Base-by-base conservation (phyloP, 2,329 filamentous ascomycete species). In the Immersiporthe knoxdaviesiana region DNA sequence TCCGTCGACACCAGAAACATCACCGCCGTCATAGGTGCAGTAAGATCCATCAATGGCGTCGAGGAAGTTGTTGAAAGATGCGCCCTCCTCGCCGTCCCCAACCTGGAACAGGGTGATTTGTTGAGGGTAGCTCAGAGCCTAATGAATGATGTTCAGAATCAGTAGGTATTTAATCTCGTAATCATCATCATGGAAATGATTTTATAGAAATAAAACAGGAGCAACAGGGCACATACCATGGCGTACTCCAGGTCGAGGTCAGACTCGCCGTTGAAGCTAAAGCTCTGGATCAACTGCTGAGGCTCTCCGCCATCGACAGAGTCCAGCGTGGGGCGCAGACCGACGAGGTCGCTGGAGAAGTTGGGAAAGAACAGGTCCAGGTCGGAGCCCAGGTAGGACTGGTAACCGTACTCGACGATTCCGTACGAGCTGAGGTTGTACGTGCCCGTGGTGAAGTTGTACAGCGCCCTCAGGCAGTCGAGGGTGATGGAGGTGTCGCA, bases 11-110 rank as follows among this genome's bases (percentile, higher is more conserved):
- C 72, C 71, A 16, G 69, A 41, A n/a, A 71, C 68, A 3, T 78
- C 78, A 60, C 79, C 75, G 12, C 69, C 72, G 35, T 68, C 62
- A 63, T 79, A 81, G 5, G 78, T 80, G 77, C 84, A 85, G 74
- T 85, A 85, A 24, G 80, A 81, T 2, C 79, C 82, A 72, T 84
- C 82, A 37, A 83, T 77, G 56, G 81, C 82, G 68, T 83, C 82
- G 21, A 83, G 76, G 74, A 84, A 84, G 61, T 81, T 84, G 74
- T 84, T 84, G 66, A 72, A 71, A 1, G 71, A 72, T 1, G 71
- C 72, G 24, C 68, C 52, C 39, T 69, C 67, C 37, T 69, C 66
- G 21, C 70, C 66, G 63, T 74, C 72, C 30, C 72, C 73, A 41
- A 72, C 71, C 52, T 74, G 73, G 61, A 71, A 73, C 1, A 72